Percentiles rank a stretch among this genome's conserved stretches.
Evolutionary conservation across 2,329 filamentous ascomycete genomes (phyloP).

Genomic region (Aspergillus sp.): DNA sequence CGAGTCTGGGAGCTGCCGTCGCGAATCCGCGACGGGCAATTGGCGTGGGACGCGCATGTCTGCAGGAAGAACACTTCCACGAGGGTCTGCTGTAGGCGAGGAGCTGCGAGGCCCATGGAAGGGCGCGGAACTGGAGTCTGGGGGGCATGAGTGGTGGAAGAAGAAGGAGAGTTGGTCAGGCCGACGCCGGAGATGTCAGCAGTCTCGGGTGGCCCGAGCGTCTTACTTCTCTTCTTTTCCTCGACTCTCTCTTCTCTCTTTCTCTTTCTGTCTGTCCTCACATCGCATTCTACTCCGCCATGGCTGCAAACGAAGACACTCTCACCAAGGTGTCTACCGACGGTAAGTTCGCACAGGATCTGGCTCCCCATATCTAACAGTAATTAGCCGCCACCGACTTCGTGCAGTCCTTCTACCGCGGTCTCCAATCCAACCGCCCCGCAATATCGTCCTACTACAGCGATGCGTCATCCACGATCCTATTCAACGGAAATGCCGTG

Average conservation of each 20-base stretch:
- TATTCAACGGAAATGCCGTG: slow-evolving; percentile 66
- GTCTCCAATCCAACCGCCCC: slow-evolving; percentile 53
- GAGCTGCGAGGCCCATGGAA: slow-evolving; percentile 22
- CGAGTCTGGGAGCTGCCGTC: slow-evolving; percentile 13
- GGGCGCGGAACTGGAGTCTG: slow-evolving; percentile 19
- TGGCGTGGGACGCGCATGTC: slow-evolving; percentile 11
- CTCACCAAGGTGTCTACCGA: slow-evolving; percentile 35
- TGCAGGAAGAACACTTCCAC: slow-evolving; percentile 24
- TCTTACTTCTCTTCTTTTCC: slow-evolving; percentile 13
- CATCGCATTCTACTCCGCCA: slow-evolving; percentile 8
- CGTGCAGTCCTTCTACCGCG: slow-evolving; percentile 63
- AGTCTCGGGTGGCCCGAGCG: slow-evolving; percentile 30
- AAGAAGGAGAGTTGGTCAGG: slow-evolving; percentile 1
- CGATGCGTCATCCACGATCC: slow-evolving; percentile 53
- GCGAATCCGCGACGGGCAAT: slow-evolving; percentile 20
- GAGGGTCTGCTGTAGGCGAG: slow-evolving; percentile 12
- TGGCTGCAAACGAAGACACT: slow-evolving; percentile 26
- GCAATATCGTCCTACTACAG: slow-evolving; percentile 63
- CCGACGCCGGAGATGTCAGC: too few relatives aligned
- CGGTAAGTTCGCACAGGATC: slow-evolving; percentile 20
- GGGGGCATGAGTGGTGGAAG: slow-evolving; percentile 9
- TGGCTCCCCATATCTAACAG: background rate
- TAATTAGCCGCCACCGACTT: slow-evolving; percentile 64
- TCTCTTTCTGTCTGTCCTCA: too few relatives aligned
- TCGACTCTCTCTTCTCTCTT: slow-evolving; percentile 3